Evolutionary conservation across 805 yeast species (phyloP), one percentile per base, ranked within the genome.

Genomic region (Teunomyces stri): DNA sequence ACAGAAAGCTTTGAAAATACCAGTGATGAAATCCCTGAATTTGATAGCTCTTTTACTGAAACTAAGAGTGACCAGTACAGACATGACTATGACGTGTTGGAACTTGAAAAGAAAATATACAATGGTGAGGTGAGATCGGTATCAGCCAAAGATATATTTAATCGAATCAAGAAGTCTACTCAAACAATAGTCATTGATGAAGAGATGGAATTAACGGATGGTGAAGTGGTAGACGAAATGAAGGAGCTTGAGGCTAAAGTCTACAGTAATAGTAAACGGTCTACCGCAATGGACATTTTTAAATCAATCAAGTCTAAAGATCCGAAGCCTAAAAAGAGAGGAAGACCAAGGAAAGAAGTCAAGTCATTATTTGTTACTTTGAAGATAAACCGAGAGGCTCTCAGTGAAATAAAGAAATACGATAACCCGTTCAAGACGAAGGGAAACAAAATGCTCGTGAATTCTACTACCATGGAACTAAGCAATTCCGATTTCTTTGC

Each of bases 211-310:
- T 40, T 44, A 15, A 16, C 43, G 4, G 50, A 40, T 7, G 49
- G 37, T 4, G 33, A 36, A 22, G 50, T 28, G 20, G 20, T 5
- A 1, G 43, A 20, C 7, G 12, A 20, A 21, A 45, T 47, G n/a
- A 27, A 42, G 35, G 21, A 37, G 5, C 44, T 59, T n/a, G 69
- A 64, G 39, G 31, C 57, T 2, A 58, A 59, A 29, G 53, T 64
- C 4, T 63, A 44, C 38, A 49, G 35, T 6, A 42, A 52, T 33
- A 45, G 56, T 16, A 60, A 61, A 48, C 43, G 62, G 33, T 54
- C 66, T 0, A 59, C 70, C 10, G 65, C 71, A 37, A 66, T 61
- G 42, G 78, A 79, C 52, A 64, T 81, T 3, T 76, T 79, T 52
- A 84, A 80, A 52, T 77, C 88, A 0, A 61, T 89, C 3, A 43